These are phyloP conservation scores for Thalassiosira hispida DNA, from an alignment of 352 stramenopile species.

Conservation along the genomic window DNA sequence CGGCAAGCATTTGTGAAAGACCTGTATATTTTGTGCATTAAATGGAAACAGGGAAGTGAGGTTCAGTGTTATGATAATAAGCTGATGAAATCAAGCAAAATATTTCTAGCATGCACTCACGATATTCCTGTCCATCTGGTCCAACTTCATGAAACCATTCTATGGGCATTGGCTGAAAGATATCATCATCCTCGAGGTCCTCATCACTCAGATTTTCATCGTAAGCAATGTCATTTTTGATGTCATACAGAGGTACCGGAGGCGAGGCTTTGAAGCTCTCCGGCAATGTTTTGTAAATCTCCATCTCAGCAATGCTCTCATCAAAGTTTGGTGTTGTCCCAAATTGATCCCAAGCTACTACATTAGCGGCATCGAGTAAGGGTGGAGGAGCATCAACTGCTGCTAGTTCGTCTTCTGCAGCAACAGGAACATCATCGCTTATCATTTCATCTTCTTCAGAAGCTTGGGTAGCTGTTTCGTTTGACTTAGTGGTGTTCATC, in stretches of 20 bases:
- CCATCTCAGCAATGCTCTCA: conserved; percentile 47
- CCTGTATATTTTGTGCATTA: conserved; percentile 9
- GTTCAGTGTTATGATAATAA: neutral
- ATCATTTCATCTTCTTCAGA: conserved; percentile 14
- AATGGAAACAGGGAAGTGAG: neutral
- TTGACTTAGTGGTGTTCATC: conserved; percentile 26
- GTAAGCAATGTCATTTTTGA: conserved; percentile 2
- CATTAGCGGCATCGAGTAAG: conserved; percentile 32
- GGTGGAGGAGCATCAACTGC: neutral
- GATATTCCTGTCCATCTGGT: conserved; percentile 65
- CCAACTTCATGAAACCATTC: conserved; percentile 74
- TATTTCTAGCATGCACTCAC: conserved; percentile 29
- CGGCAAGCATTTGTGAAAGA: conserved; percentile 63
- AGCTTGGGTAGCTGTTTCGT: conserved; percentile 10
- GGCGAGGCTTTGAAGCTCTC: conserved; percentile 19
- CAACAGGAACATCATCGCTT: conserved; percentile 11
- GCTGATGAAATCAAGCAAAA: conserved; percentile 1
- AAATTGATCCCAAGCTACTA: conserved; percentile 11
- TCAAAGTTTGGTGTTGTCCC: conserved; percentile 45
- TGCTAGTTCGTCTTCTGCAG: conserved; percentile 10
- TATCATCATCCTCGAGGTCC: conserved; percentile 39
- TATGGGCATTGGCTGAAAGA: conserved; percentile 35
- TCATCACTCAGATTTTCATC: conserved; percentile 14
- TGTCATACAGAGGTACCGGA: neutral
- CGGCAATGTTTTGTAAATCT: conserved; percentile 20